Evolutionary conservation across 2,329 filamentous ascomycete species (phyloP), one percentile per base, ranked within the genome.

Genomic region (Fusarium compactum): DNA sequence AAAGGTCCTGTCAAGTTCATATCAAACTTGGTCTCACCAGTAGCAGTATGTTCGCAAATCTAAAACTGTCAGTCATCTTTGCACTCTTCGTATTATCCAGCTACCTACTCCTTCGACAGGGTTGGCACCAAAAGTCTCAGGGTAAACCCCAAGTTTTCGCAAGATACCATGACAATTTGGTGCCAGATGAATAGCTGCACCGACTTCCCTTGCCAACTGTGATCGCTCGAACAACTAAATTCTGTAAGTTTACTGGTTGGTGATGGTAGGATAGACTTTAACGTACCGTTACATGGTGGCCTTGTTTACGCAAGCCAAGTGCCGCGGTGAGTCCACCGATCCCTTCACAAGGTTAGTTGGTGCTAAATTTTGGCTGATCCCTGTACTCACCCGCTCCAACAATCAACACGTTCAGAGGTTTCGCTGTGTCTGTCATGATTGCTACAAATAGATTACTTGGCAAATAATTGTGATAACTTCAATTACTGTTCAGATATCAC

Each of bases 91-190:
- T n/a, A n/a, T n/a, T n/a, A n/a, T n/a, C 9, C 1, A 0, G 1
- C 2, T 0, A 66, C 74, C 30, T 54, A 57, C 78, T 67, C 80
- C 74, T 52, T 76, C 58, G 65, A 78, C 58, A 52, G 75, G 67
- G 77, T 82, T 58, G 80, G 78, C 82, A 6, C 81, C 81, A 40
- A 82, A 78, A 0, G 66, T 65, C 69, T 83, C 81, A 7, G 80
- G 78, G 1, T 72, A 71, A 20, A 84, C 76, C 4, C 81, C 82
- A 66, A 80, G 78, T 46, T 76, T 75, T 9, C 79, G 78, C 14
- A 91, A 78, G 4, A 91, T 77, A 1, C 87, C 86, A 75, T 90
- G 89, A 4, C 84, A 80, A 71, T 91, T 92, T 1, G 90, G 88
- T 0, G 86, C 84, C 7, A 91, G 75, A 71, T 91, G 88, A n/a